Evolutionary conservation across 2,329 filamentous ascomycete genomes (phyloP), one percentile per base, ranked within the genome.

Genomic region (Nothophaeocryptopus gaeumannii): DNA sequence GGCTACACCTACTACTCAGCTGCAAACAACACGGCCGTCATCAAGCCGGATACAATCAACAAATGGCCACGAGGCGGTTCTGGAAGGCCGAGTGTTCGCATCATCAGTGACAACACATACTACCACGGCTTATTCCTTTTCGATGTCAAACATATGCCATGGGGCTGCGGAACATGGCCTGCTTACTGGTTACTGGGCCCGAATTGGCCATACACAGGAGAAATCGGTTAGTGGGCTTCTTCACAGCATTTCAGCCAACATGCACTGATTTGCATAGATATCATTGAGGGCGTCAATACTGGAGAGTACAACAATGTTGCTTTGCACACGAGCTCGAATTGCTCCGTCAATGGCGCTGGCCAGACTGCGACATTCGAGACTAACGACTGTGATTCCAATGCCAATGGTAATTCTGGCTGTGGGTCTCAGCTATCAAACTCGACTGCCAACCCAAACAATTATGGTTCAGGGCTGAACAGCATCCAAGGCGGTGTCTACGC

Each of bases 131-230:
- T 72, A 1, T 72, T 72, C 58, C 59, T 72, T 32, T 56, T 71
- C 15, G 68, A 72, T 47, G 48, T 69, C 8, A 58, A 51, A 5
- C 69, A 72, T 50, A 70, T 71, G 64, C 69, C 70, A 0, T 61
- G 48, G 26, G 65, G 66, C 3, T 70, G 67, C 56, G 69, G 69
- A 8, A 69, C 67, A 9, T 73, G 71, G 71, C 71, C 71, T 2
- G 68, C 69, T 1, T 70, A 70, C 46, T 73, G 71, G 71, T 63
- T 69, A 4, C 54, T 69, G 14, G 70, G 69, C n/a, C 84, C 84
- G 11, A 75, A 63, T 43, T 68, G 68, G 67, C 67, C 63, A 8
- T 41, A 39, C 30, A 63, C 62, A 45, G 65, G 64, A n/a, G 64
- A 68, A 44, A 66, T 67, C 39, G 63, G 63, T 63, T 34, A 26